A percentile compares a stretch with the other conserved stretches of the same genome.
phyloP scores from a whole-genome alignment of 2,329 filamentous ascomycete species.

The Pyrenochaeta sp. region DNA sequence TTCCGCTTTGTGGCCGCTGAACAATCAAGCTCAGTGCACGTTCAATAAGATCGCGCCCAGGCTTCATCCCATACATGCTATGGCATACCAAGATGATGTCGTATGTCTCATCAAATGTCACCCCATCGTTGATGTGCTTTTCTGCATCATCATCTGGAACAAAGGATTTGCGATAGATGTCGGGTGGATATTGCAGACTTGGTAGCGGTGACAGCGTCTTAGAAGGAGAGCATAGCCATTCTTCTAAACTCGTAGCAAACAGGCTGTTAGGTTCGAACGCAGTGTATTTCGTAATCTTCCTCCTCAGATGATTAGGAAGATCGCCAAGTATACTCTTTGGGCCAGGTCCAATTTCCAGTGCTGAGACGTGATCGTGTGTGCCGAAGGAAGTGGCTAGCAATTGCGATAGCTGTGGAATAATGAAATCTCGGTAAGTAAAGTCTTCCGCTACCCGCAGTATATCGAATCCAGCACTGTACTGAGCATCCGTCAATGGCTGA shows the following conservation, averaged over 20 bases:
- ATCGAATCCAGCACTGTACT: conserved; percentile 62
- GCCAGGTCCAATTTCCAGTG: conserved; percentile 69
- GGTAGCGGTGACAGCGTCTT: conserved; percentile 51
- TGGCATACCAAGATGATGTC: conserved; percentile 70
- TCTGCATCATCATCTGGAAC: conserved; percentile 32
- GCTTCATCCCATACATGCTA: conserved; percentile 69
- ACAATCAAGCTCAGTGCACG: conserved; percentile 59
- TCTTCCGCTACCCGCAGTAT: conserved; percentile 50
- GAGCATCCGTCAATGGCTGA: conserved; percentile 55
- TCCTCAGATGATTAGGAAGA: conserved; percentile 55
- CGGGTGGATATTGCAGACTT: conserved; percentile 48
- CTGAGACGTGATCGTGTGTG: conserved; percentile 57
- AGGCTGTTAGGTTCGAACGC: conserved; percentile 64
- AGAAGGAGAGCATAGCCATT: conserved; percentile 48
- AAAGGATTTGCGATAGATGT: conserved; percentile 55
- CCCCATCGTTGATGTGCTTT: conserved; percentile 23
- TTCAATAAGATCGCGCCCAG: conserved; percentile 58
- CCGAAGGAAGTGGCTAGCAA: conserved; percentile 54
- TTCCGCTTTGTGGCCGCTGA: conserved; percentile 39
- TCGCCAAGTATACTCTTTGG: conserved; percentile 62
- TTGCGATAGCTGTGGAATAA: conserved; percentile 55
- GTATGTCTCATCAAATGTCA: conserved; percentile 47
- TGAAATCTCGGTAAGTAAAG: conserved; percentile 51
- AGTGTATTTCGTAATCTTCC: conserved; percentile 59
- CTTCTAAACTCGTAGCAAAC: conserved; percentile 56